These are phyloP conservation scores for Penicillium sp. DNA, from an alignment of 2,329 filamentous ascomycete species.

Conservation along the genomic window DNA sequence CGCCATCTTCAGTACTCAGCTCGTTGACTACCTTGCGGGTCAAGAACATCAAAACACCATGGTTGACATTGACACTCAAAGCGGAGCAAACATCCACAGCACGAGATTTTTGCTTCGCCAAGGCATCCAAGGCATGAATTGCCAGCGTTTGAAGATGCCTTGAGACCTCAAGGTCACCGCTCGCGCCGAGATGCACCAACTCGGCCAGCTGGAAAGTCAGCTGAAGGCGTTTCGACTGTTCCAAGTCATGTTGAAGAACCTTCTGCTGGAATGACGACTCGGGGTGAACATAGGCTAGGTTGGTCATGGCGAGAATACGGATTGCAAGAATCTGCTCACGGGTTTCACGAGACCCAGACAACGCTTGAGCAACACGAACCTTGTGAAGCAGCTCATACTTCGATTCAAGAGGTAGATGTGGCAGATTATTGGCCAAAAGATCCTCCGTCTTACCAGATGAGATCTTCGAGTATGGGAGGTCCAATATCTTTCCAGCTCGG, in stretches of 20 bases:
- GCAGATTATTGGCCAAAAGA: constrained; percentile 45
- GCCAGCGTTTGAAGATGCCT: constrained; percentile 79
- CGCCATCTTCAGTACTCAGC: constrained; percentile 63
- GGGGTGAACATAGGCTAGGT: constrained; percentile 83
- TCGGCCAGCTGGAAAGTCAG: constrained; percentile 90
- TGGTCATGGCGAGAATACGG: constrained; percentile 82
- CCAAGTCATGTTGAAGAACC: constrained; percentile 80
- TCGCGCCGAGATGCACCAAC: constrained; percentile 78
- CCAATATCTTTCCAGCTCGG: constrained; percentile 57
- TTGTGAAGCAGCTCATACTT: constrained; percentile 85
- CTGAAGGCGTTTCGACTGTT: constrained; percentile 86
- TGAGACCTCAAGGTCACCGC: constrained; percentile 67
- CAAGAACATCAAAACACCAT: constrained; percentile 90
- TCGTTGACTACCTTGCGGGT: constrained; percentile 86
- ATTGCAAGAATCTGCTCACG: constrained; percentile 77
- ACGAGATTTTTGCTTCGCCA: constrained; percentile 75
- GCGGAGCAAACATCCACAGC: constrained; percentile 81
- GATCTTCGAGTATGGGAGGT: constrained; percentile 59
- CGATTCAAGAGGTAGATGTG: constrained; percentile 68
- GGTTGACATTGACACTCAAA: constrained; percentile 93
- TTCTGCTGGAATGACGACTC: constrained; percentile 84
- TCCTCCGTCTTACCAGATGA: constrained; percentile 39
- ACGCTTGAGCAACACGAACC: constrained; percentile 77
- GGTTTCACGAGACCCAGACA: constrained; percentile 64
- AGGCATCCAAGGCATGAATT: constrained; percentile 78